Percentiles rank a stretch among this genome's conserved stretches.
Conservation (phyloP, 768 basidiomycete genomes). For the Nevesoporus exiguus region DNA sequence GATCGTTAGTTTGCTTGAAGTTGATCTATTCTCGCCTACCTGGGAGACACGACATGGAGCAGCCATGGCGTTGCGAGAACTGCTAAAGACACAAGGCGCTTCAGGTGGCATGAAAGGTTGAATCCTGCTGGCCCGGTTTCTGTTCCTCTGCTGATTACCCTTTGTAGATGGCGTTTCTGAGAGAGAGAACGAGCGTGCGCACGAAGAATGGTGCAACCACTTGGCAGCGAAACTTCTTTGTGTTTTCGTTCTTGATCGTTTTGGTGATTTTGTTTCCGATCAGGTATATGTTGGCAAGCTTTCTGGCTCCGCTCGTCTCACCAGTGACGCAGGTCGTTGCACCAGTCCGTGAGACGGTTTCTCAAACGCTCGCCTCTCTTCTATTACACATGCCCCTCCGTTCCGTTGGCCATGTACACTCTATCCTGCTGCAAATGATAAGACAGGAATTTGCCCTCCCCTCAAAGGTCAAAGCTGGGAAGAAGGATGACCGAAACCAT, state of each 20-base stretch:
- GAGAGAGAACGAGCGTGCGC: conserved; percentile 60
- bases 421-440: conserved; percentile 88
- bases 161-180: conserved; percentile 46
- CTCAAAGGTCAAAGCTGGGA: conserved; percentile 31
- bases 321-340: conserved; percentile 66
- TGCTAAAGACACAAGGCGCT: conserved; percentile 79
- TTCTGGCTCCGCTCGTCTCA: not conserved
- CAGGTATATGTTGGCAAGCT: conserved; percentile 43
- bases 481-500: conserved; percentile 47
- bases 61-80: conserved; percentile 84
- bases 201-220: conserved; percentile 88
- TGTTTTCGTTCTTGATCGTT: conserved; percentile 93
- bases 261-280: conserved; percentile 96
- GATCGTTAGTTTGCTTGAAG: conserved; percentile 71
- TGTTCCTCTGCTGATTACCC: not conserved
- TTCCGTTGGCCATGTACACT: conserved; percentile 77
- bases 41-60: conserved; percentile 97
- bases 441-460: conserved; percentile 71
- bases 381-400: conserved; percentile 84
- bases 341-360: conserved; percentile 94
- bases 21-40: conserved; percentile 76
- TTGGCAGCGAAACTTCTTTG: conserved; percentile 82
- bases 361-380: conserved; percentile 88
- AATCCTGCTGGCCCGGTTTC: not conserved
- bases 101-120: conserved; percentile 79